These are phyloP conservation scores for Deinandra increscens DNA, from an alignment of 129 eudicot genomes.

Conservation along the genomic window DNA sequence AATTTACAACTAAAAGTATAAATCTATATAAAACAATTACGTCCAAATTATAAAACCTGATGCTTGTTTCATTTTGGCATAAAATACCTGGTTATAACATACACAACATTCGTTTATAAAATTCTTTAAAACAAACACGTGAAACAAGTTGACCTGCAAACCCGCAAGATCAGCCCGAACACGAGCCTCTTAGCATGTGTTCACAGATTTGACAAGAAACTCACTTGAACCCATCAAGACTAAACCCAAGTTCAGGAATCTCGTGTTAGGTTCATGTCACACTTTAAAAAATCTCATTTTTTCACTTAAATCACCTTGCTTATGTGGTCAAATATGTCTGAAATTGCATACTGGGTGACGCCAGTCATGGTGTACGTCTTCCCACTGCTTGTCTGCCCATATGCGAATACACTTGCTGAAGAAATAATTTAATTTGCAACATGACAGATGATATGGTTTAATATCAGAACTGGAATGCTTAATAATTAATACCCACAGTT, in stretches of 20 bases:
- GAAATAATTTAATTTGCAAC: conserved; percentile 27
- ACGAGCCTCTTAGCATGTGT: neutral
- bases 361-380: conserved; percentile 97
- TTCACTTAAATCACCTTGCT: conserved; percentile 34
- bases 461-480: neutral
- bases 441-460: neutral
- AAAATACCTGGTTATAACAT: neutral
- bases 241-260: neutral
- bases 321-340: conserved; percentile 68
- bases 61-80: neutral
- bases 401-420: conserved; percentile 89
- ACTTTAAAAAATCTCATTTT: neutral
- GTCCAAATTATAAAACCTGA: neutral
- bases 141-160: neutral
- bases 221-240: neutral
- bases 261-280: neutral
- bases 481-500: conserved; percentile 49
- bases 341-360: conserved; percentile 61
- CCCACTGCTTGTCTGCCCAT: conserved; percentile 99
- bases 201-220: neutral
- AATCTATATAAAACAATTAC: no score
- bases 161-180: neutral
- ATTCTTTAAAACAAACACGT: neutral
- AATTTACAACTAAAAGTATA: no score
- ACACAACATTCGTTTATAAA: neutral